These are phyloP conservation scores for Angophora floribunda DNA, from an alignment of 345 rosid genomes.

Conservation along the genomic window DNA sequence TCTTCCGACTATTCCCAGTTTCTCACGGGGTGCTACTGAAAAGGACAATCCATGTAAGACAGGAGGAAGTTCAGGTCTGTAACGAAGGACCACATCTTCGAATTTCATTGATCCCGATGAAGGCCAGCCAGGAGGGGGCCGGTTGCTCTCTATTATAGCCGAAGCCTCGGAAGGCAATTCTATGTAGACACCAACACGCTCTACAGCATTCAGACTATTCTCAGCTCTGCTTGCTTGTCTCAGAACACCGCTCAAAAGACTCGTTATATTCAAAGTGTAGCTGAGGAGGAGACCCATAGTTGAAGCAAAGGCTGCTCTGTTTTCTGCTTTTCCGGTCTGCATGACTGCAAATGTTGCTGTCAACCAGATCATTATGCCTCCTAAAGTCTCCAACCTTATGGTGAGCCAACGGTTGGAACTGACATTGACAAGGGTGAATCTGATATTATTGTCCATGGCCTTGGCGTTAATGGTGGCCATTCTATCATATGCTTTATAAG, in stretches of 20 bases:
- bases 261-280: slow-evolving; percentile 80
- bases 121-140: slow-evolving; percentile 86
- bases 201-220: slow-evolving; percentile 90
- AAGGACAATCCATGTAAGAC: slow-evolving; percentile 79
- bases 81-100: slow-evolving; percentile 77
- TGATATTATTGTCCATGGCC: slow-evolving; percentile 88
- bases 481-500: slow-evolving; percentile 86
- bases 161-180: slow-evolving; percentile 89
- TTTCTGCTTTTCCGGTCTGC: slow-evolving; percentile 56
- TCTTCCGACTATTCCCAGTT: slow-evolving; percentile 94
- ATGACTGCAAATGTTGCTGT: slow-evolving; percentile 88
- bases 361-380: slow-evolving; percentile 95
- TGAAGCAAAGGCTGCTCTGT: slow-evolving; percentile 68
- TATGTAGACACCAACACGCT: slow-evolving; percentile 80
- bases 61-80: slow-evolving; percentile 87
- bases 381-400: slow-evolving; percentile 76
- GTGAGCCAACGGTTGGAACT: slow-evolving; percentile 90
- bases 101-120: slow-evolving; percentile 67
- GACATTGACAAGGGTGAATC: slow-evolving; percentile 74
- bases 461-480: slow-evolving; percentile 73
- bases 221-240: slow-evolving; percentile 93
- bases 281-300: slow-evolving; percentile 95
- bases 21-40: slow-evolving; percentile 55
- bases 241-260: slow-evolving; percentile 64
- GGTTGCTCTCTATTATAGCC: slow-evolving; percentile 41